Base-by-base conservation (phyloP, 2,329 filamentous ascomycete species). In the Colletotrichum lindemuthianum region DNA sequence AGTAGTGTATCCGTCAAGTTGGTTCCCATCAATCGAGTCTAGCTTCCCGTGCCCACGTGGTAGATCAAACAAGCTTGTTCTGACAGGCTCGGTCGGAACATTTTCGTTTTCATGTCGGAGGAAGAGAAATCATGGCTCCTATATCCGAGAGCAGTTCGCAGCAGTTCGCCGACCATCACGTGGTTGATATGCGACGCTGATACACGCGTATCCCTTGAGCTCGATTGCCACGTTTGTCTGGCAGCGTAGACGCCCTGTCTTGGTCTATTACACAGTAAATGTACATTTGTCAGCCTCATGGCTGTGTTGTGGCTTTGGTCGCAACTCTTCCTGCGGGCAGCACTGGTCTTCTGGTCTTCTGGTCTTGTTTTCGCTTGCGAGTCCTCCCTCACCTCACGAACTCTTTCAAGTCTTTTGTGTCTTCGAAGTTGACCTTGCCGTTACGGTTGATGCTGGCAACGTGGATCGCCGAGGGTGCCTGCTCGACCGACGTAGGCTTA, bases 351-450 rank as follows among this genome's bases (percentile, higher is more conserved):
- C 16, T 16, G 6, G 45, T 36, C n/a, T 43, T 47, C 13, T 39
- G 12, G 10, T n/a, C 24, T 50, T 11, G 9, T 16, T 8, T 33
- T n/a, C 41, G 36, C 11, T 37, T 48, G 34, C 13, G 12, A 15
- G 24, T 24, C 24, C 24, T 24, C 7, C 47, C 39, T 47, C 15
- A 84, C 69, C 78, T 75, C 43, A 86, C 80, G 72, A 86, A 84
- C 59, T 87, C 82, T 70, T 86, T 86, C 44, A 88, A 73, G 53
- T 85, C 82, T 71, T 85, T 86, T n/a, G 77, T 77, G 50, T 88
- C 85, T 70, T 88, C 82, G 70, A 92, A 88, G 41, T 81, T 81
- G n/a, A 90, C 88, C 75, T 90, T 90, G 15, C 89, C 90, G 68
- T 88, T 86, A 69, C 82, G 80, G 13, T 80, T 79, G 36, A 89